phyloP scores from a whole-genome alignment of 129 eudicot genomes.

The Arctium minus region DNA sequence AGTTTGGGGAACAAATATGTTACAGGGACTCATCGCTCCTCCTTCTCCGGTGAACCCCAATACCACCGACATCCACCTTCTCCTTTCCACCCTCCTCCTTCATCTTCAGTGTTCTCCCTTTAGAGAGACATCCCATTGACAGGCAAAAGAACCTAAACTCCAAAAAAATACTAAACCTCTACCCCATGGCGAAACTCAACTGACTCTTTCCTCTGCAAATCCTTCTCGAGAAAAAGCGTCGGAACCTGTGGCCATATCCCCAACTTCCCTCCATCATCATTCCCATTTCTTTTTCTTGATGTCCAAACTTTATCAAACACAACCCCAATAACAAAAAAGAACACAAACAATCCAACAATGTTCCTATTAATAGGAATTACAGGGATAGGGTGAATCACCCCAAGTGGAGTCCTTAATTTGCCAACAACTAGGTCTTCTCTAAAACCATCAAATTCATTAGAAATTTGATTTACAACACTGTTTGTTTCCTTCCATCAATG shows the following conservation, averaged over 20 bases:
- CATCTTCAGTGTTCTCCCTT: too few species aligned
- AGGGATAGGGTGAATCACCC: slow-evolving; percentile 78
- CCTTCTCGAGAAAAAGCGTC: slow-evolving; percentile 63
- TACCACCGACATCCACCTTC: too few species aligned
- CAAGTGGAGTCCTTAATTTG: slow-evolving; percentile 78
- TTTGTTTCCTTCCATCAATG: slow-evolving; percentile 19
- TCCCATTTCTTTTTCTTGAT: slow-evolving; percentile 39
- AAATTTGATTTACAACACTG: slow-evolving; percentile 30
- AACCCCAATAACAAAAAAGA: slow-evolving; percentile 81
- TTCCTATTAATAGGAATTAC: slow-evolving; percentile 63
- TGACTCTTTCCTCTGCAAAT: slow-evolving; percentile 87
- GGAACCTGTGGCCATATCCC: slow-evolving; percentile 68
- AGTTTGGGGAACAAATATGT: too few species aligned
- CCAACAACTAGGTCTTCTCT: slow-evolving; percentile 74
- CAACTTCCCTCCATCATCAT: slow-evolving; percentile 27
- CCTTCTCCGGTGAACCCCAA: too few species aligned
- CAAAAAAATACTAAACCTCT: too few species aligned
- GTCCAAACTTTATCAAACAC: slow-evolving; percentile 80
- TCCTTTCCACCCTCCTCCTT: too few species aligned
- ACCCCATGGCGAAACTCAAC: too few species aligned
- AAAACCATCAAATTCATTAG: slow-evolving; percentile 36
- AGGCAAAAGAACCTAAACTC: too few species aligned
- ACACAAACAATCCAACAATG: slow-evolving; percentile 61
- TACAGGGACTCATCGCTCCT: too few species aligned
- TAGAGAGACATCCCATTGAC: too few species aligned